These are phyloP conservation scores for Perkinsus chesapeaki DNA, from an alignment of 169 alveolate genomes.

Conservation along the genomic window DNA sequence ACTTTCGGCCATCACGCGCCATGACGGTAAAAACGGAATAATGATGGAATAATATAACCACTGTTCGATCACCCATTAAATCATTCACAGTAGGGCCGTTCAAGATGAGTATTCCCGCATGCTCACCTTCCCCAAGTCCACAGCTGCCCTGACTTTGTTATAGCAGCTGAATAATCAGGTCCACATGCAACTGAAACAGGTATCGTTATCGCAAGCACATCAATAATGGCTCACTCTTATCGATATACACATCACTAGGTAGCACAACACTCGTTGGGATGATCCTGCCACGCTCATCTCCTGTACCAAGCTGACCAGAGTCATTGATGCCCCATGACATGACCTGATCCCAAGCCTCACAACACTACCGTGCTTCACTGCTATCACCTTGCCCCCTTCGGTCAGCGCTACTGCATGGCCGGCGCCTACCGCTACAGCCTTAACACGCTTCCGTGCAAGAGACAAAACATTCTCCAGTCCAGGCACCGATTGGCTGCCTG, in stretches of 20 bases:
- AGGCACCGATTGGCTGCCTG: background rate
- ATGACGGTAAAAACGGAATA: too few species aligned
- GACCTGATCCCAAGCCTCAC: background rate
- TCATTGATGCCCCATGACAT: conserved; percentile 26
- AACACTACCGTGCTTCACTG: background rate
- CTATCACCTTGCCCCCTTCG: background rate
- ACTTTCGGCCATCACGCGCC: too few species aligned
- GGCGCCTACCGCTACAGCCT: background rate
- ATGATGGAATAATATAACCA: too few species aligned
- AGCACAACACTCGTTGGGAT: conserved; percentile 17
- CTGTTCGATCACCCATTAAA: too few species aligned
- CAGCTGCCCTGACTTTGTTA: background rate
- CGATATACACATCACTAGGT: background rate
- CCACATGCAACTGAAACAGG: background rate
- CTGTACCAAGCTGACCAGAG: conserved; percentile 34
- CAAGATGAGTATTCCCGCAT: background rate
- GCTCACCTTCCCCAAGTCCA: conserved; percentile 12
- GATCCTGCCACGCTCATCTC: conserved; percentile 15
- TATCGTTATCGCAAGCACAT: background rate
- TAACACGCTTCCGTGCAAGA: background rate
- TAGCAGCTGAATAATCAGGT: background rate
- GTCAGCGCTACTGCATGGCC: background rate
- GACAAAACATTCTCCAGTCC: background rate
- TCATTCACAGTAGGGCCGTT: too few species aligned
- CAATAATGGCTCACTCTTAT: background rate